Evolutionary conservation across 495 filamentous ascomycete species (phyloP).

Genomic region (Tuber magnatum): DNA sequence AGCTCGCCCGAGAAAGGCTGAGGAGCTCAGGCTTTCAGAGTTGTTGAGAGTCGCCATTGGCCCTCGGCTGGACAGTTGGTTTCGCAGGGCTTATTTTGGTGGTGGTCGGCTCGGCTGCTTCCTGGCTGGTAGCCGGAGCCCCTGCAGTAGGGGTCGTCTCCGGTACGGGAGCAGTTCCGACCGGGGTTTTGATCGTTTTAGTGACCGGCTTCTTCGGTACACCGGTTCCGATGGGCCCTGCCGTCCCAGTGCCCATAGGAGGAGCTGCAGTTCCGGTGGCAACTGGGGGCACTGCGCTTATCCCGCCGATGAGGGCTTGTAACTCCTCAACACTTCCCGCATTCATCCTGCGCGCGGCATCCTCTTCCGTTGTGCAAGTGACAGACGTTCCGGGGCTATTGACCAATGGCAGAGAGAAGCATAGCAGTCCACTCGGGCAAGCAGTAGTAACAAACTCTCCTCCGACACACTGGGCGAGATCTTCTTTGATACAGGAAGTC

Average conservation of each 20-base stretch:
- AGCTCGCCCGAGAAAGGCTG: not conserved
- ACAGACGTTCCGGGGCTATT: slow-evolving; percentile 25
- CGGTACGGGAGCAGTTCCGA: not conserved
- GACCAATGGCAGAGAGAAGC: slow-evolving; percentile 24
- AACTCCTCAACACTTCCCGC: slow-evolving; percentile 14
- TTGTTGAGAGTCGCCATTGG: not conserved
- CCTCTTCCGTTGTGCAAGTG: slow-evolving; percentile 21
- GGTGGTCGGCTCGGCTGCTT: not conserved
- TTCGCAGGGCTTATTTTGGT: not conserved
- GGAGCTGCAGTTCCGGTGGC: not conserved
- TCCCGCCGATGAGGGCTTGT: slow-evolving; percentile 12
- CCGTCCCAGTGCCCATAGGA: not conserved
- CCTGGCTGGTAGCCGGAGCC: not conserved
- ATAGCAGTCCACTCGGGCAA: slow-evolving; percentile 6
- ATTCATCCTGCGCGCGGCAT: slow-evolving; percentile 22
- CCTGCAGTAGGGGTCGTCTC: not conserved
- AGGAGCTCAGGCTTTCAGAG: not conserved
- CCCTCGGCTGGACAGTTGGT: not conserved
- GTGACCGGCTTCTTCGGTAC: not conserved
- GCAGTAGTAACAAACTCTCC: slow-evolving; percentile 5
- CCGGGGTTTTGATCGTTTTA: not conserved
- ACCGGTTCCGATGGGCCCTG: slow-evolving; percentile 1
- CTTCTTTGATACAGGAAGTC: slow-evolving; percentile 4
- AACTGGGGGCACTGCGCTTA: not conserved
- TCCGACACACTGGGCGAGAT: slow-evolving; percentile 11